phyloP scores from a whole-genome alignment of 345 rosid genomes.

The Populus davidiana region DNA sequence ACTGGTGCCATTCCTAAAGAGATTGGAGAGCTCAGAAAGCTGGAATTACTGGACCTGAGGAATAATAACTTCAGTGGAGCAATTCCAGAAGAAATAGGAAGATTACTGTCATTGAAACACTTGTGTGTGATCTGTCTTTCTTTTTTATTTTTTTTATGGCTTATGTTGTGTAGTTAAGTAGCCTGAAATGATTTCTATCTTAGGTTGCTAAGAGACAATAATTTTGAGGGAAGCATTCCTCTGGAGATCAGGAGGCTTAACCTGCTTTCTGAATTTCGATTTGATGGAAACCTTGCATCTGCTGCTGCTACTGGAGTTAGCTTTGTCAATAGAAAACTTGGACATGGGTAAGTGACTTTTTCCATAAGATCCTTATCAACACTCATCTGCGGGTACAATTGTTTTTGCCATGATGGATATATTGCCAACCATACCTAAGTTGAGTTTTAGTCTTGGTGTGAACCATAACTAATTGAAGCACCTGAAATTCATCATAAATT shows the following conservation, averaged over 20 bases:
- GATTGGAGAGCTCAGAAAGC: constrained; percentile 47
- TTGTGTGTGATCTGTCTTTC: constrained; percentile 50
- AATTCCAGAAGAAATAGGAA: constrained; percentile 58
- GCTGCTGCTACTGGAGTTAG: constrained; percentile 26
- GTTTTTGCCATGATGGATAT: background rate
- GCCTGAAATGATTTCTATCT: constrained; percentile 12
- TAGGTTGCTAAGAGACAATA: constrained; percentile 77
- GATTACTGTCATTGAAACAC: constrained; percentile 44
- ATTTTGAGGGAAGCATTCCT: constrained; percentile 51
- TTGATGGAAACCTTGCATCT: constrained; percentile 39
- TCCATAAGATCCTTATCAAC: background rate
- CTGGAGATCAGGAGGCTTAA: constrained; percentile 49
- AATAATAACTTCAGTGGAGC: constrained; percentile 62
- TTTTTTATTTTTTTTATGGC: background rate
- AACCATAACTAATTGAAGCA: background rate
- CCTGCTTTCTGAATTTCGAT: constrained; percentile 53
- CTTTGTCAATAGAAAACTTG: constrained; percentile 55
- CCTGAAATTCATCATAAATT: background rate
- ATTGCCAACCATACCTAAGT: background rate
- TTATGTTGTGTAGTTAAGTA: background rate
- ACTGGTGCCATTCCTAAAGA: constrained; percentile 68
- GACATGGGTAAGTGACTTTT: constrained; percentile 51
- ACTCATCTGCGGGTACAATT: background rate
- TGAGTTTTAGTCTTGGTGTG: background rate
- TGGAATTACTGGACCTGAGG: constrained; percentile 67